These are phyloP conservation scores for Fraxinus anomala DNA, from an alignment of 257 asterid species.

Conservation along the genomic window DNA sequence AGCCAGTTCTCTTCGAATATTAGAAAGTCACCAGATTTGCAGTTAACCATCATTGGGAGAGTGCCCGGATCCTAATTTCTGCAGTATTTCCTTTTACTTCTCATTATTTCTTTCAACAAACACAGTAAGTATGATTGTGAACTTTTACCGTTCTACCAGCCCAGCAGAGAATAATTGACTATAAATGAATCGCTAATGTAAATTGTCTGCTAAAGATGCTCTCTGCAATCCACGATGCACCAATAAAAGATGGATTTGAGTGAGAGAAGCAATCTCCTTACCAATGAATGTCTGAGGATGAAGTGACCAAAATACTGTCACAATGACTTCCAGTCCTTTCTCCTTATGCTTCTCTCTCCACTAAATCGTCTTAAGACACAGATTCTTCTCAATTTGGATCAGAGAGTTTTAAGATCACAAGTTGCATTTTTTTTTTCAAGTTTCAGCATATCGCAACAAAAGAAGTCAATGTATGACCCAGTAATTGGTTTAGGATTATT, in stretches of 20 bases:
- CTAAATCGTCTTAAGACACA: background rate
- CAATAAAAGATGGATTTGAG: background rate
- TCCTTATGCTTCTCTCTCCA: background rate
- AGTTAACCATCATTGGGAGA: too few species aligned
- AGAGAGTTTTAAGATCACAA: background rate
- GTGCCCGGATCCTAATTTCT: too few species aligned
- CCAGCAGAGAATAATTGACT: too few species aligned
- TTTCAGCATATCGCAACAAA: background rate
- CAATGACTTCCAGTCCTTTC: background rate
- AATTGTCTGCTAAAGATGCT: too few species aligned
- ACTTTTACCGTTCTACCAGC: too few species aligned
- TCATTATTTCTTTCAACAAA: too few species aligned
- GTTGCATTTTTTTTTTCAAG: background rate
- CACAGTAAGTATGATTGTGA: too few species aligned
- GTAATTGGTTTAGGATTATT: background rate
- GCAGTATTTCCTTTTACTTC: too few species aligned
- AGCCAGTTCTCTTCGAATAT: too few species aligned
- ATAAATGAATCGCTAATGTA: too few species aligned
- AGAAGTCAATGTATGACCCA: background rate
- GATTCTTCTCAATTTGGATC: background rate
- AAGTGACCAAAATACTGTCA: background rate
- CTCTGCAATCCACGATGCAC: background rate
- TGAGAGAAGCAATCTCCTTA: background rate
- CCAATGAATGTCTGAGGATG: background rate
- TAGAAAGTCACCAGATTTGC: too few species aligned